phyloP scores from a whole-genome alignment of 345 rosid genomes.

The Arabis hirsuta region DNA sequence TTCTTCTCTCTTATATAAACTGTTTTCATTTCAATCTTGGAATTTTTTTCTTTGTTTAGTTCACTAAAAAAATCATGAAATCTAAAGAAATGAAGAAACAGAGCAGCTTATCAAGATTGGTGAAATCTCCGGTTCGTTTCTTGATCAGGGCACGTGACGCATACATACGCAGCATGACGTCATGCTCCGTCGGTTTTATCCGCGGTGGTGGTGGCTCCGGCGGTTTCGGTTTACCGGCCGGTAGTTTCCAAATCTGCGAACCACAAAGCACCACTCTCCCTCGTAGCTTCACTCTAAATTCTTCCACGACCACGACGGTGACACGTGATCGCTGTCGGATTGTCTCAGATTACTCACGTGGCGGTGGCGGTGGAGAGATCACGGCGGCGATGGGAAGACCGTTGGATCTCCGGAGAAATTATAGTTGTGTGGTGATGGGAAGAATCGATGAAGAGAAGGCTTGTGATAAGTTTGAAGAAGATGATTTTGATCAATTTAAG shows the following conservation, averaged over 20 bases:
- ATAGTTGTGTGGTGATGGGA: slow-evolving; percentile 49
- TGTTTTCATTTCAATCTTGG: neutral
- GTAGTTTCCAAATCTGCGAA: slow-evolving; percentile 46
- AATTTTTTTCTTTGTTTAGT: no score
- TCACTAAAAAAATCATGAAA: slow-evolving; percentile 24
- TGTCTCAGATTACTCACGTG: slow-evolving; percentile 48
- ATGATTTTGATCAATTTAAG: slow-evolving; percentile 5
- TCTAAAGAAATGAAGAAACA: slow-evolving; percentile 37
- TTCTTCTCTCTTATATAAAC: slow-evolving; percentile 15
- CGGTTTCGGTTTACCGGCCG: slow-evolving; percentile 49
- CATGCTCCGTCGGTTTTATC: slow-evolving; percentile 54
- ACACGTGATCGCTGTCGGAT: slow-evolving; percentile 40
- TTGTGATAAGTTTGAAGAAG: slow-evolving; percentile 52
- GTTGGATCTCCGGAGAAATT: slow-evolving; percentile 35
- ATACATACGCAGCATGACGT: slow-evolving; percentile 61
- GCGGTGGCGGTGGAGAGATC: slow-evolving; percentile 22
- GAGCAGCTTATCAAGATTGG: slow-evolving; percentile 29
- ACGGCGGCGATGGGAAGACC: slow-evolving; percentile 32
- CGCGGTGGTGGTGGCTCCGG: slow-evolving; percentile 42
- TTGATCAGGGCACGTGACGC: slow-evolving; percentile 59
- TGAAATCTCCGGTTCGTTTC: slow-evolving; percentile 54
- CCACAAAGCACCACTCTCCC: slow-evolving; percentile 45
- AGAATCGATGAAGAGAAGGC: slow-evolving; percentile 79
- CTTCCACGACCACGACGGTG: slow-evolving; percentile 28
- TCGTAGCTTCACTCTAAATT: slow-evolving; percentile 55